These are phyloP conservation scores for Gnomoniopsis smithogilvyi DNA, from an alignment of 2,329 filamentous ascomycete genomes.

Conservation along the genomic window DNA sequence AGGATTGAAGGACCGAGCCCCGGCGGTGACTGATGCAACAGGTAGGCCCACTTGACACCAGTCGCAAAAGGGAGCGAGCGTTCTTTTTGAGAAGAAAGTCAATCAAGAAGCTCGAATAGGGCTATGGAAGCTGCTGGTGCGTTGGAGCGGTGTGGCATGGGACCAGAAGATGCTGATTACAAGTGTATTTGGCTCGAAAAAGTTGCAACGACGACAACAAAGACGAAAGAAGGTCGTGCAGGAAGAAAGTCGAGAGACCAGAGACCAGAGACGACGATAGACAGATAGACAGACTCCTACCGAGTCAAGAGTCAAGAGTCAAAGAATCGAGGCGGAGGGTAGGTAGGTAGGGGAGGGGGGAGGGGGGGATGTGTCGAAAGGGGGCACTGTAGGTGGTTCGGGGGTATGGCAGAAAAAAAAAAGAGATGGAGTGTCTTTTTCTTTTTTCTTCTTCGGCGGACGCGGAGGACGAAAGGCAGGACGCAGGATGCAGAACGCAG, in stretches of 20 bases:
- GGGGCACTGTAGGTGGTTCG: not conserved
- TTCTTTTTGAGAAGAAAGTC: not conserved
- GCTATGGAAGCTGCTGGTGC: not conserved
- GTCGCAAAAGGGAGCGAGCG: not conserved
- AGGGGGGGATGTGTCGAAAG: constrained; percentile 4
- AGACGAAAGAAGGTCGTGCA: not conserved
- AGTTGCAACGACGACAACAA: not conserved
- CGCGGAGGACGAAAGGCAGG: too few species aligned
- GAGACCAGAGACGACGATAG: not conserved
- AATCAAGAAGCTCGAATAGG: too few species aligned
- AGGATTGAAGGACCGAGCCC: not conserved
- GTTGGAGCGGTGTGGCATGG: constrained; percentile 11
- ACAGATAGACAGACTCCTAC: not conserved
- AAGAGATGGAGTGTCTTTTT: constrained; percentile 10
- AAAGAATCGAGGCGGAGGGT: not conserved
- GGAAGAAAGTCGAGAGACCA: not conserved
- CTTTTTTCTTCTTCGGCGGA: too few species aligned
- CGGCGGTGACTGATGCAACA: constrained; percentile 10
- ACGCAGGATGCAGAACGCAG: not conserved
- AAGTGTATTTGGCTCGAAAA: constrained; percentile 2
- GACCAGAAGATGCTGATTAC: constrained; percentile 10
- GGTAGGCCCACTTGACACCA: constrained; percentile 8
- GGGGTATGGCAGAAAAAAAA: not conserved
- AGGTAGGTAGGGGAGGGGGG: not conserved
- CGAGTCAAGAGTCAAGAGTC: not conserved